Conservation (phyloP, 208 protist genomes). For the Leishmania turanica region DNA sequence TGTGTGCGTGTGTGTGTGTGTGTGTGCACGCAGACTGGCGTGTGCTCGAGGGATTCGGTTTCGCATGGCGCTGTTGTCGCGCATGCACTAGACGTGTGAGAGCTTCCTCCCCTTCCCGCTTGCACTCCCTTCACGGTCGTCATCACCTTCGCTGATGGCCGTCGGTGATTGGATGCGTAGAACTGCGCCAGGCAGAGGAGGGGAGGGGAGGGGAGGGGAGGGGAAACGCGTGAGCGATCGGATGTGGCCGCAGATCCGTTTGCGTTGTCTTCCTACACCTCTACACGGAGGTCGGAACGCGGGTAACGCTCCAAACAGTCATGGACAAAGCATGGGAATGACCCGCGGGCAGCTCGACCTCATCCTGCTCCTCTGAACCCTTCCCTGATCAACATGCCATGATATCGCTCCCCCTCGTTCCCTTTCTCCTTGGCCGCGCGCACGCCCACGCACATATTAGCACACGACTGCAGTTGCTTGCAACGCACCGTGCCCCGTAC, state of each 20-base stretch:
- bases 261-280: not conserved
- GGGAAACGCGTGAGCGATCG: not conserved
- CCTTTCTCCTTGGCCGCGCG: not conserved
- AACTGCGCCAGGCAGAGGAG: not conserved
- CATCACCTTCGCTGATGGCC: not conserved
- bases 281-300: not conserved
- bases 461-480: not conserved
- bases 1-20: not conserved
- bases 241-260: not conserved
- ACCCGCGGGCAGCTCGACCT: not conserved
- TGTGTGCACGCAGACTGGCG: not conserved
- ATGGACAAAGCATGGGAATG: not conserved
- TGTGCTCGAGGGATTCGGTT: not conserved
- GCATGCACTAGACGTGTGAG: not conserved
- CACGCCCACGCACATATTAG: not conserved
- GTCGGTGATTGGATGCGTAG: not conserved
- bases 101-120: not conserved
- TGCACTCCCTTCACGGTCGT: not conserved
- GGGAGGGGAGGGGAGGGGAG: no score
- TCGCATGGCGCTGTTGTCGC: not conserved
- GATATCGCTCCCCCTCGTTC: not conserved
- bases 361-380: not conserved
- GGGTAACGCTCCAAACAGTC: not conserved
- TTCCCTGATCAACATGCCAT: slow-evolving; percentile 2
- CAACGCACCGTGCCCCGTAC: not conserved